These are phyloP conservation scores for Mortierella antarctica DNA, from an alignment of 192 early-diverging fungal species.

Conservation along the genomic window DNA sequence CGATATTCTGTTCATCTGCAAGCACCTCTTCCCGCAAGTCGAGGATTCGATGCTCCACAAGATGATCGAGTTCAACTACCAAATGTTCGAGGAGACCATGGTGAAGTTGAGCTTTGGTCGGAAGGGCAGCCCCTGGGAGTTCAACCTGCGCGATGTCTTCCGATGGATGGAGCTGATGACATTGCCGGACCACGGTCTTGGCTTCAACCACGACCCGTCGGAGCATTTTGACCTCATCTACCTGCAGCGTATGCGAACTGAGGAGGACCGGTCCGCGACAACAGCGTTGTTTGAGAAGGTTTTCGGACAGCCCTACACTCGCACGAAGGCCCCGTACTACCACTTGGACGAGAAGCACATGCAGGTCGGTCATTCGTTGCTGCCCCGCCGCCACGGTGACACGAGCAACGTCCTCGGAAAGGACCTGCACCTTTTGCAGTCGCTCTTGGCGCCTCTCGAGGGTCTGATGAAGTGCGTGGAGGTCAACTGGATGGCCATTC, in stretches of 20 bases:
- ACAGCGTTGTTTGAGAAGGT: constrained; percentile 64
- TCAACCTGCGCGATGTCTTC: constrained; percentile 97
- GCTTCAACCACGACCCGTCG: constrained; percentile 63
- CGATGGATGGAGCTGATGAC: constrained; percentile 90
- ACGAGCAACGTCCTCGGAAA: constrained; percentile 51
- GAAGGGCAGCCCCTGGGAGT: constrained; percentile 95
- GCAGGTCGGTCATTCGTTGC: constrained; percentile 71
- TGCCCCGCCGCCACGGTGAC: constrained; percentile 57
- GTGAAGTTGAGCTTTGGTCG: constrained; percentile 75
- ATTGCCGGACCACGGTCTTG: constrained; percentile 53
- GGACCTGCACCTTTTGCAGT: constrained; percentile 74
- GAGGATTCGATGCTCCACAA: constrained; percentile 58
- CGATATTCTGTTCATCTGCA: constrained; percentile 86
- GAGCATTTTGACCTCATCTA: constrained; percentile 88
- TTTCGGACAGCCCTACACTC: constrained; percentile 59
- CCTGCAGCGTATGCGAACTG: constrained; percentile 88
- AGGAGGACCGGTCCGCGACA: constrained; percentile 75
- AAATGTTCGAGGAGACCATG: constrained; percentile 90
- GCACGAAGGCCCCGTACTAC: constrained; percentile 57
- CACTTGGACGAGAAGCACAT: constrained; percentile 62
- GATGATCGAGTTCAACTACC: constrained; percentile 87
- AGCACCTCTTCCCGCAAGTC: constrained; percentile 63
- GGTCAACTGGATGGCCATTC: constrained; percentile 91
- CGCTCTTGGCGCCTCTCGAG: constrained; percentile 74
- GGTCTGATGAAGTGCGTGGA: constrained; percentile 89